Conservation (phyloP, 2,329 filamentous ascomycete genomes). For the Davidsoniella virescens region DNA sequence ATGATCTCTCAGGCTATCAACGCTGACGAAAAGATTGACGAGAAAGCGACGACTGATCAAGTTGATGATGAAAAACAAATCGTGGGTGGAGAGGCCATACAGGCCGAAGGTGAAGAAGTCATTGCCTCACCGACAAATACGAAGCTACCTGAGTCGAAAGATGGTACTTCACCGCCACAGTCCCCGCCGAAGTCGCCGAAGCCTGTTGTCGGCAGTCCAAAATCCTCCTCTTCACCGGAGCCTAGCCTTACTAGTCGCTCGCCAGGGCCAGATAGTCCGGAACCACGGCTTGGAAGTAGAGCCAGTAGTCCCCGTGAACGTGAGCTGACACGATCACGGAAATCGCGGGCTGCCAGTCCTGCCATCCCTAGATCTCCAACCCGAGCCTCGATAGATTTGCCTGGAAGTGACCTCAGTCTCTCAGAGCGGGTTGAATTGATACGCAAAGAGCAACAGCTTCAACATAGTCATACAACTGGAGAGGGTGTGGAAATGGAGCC, state of each 20-base stretch:
- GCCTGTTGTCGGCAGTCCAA: background rate
- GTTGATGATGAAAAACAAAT: background rate
- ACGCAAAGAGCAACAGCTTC: slow-evolving; percentile 21
- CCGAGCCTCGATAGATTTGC: background rate
- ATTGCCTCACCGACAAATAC: background rate
- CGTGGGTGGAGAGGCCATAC: background rate
- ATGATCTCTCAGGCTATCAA: too few species aligned
- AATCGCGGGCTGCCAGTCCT: slow-evolving; percentile 2
- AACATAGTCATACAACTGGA: slow-evolving; percentile 17
- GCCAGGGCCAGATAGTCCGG: background rate
- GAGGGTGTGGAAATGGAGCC: slow-evolving; percentile 32
- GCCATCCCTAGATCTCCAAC: slow-evolving; percentile 2
- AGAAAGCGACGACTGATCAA: too few species aligned
- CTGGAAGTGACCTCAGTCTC: slow-evolving; percentile 10
- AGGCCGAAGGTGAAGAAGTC: background rate
- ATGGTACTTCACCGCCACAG: background rate
- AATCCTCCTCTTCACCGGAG: slow-evolving; percentile 2
- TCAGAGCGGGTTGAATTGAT: slow-evolving; percentile 14
- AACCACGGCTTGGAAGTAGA: slow-evolving; percentile 3
- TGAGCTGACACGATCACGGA: background rate
- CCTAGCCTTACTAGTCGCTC: background rate
- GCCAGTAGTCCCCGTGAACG: slow-evolving; percentile 9
- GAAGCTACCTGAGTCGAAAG: background rate
- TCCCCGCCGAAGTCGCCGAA: slow-evolving; percentile 4
- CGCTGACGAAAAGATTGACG: too few species aligned